Evolutionary conservation across 2,329 filamentous ascomycete genomes (phyloP), one percentile per base, ranked within the genome.

Genomic region (Laburnicola sp.): DNA sequence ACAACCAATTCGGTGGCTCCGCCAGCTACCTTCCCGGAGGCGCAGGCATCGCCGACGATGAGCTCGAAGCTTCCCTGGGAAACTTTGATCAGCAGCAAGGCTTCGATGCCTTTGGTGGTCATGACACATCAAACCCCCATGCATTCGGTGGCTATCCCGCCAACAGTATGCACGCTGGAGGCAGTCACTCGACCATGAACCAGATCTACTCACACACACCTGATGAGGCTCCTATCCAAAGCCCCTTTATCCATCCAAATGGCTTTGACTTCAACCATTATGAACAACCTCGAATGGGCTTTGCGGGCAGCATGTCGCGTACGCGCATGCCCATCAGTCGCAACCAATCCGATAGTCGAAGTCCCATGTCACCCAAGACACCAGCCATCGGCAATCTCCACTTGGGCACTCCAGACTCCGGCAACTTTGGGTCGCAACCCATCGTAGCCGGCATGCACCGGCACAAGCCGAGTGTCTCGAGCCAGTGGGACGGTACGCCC

Each of bases 171-270:
- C 77, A 51, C 23, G 74, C 80, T 30, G 72, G 87, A 32, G 82
- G 85, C 53, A 82, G 87, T 63, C 86, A 89, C 58, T 83, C 86
- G 41, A 86, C 88, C 51, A 85, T 91, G 67, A 87, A 88, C 58
- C 72, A 74, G 66, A 85, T 90, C 55, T 97, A 88, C 74, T 96
- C 93, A 21, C 90, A 89, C 70, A 96, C 92, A 2, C 92, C 93
- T 3, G 93, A 97, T 54, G 91, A 91, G 45, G 88, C 91, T 46
- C 91, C 93, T 4, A 93, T 96, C 54, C 89, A 95, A 67, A 97
- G 91, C 64, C 93, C 93, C 0, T 97, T 91, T 66, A 82, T 89
- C 36, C 84, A 88, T 46, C 78, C 76, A 2, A 60, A 63, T 62
- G 86, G 82, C 66, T 94, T 92, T 77, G 87, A 86, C 74, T 88